phyloP scores from a whole-genome alignment of 495 filamentous ascomycete species.

The Lasiosphaeriaceae sp. region DNA sequence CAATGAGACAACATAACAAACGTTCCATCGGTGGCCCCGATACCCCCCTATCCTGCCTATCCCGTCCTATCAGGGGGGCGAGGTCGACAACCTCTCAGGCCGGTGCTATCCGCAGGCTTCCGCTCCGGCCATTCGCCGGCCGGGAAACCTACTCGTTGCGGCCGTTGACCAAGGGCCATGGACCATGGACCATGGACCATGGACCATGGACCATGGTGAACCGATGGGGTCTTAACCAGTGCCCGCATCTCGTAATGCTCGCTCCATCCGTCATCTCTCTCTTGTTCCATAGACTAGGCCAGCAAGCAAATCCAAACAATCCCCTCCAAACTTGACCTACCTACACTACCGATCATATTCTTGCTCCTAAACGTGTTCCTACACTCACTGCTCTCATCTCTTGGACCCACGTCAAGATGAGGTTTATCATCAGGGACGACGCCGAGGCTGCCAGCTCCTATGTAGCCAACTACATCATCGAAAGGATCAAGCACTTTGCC shows the following conservation, averaged over 20 bases:
- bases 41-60: not conserved
- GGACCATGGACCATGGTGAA: not conserved
- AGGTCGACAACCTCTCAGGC: not conserved
- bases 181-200: not conserved
- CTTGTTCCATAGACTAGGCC: too few species aligned
- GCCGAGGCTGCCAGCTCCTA: constrained; percentile 62
- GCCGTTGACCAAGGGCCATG: too few species aligned
- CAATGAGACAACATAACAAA: not conserved
- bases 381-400: not conserved
- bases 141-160: not conserved
- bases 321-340: too few species aligned
- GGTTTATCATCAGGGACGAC: constrained; percentile 78
- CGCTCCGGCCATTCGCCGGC: not conserved
- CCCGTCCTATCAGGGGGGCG: not conserved
- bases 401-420: constrained; percentile 48
- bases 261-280: too few species aligned
- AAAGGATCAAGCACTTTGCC: constrained; percentile 68
- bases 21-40: not conserved
- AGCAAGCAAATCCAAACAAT: too few species aligned
- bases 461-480: constrained; percentile 79
- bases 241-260: too few species aligned
- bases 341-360: too few species aligned
- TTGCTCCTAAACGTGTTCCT: too few species aligned
- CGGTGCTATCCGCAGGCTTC: not conserved
- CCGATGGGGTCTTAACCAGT: too few species aligned